Percentiles rank a stretch among this genome's conserved stretches.
Evolutionary conservation across 2,329 filamentous ascomycete species (phyloP).

Genomic region (Fusarium abutilonis): DNA sequence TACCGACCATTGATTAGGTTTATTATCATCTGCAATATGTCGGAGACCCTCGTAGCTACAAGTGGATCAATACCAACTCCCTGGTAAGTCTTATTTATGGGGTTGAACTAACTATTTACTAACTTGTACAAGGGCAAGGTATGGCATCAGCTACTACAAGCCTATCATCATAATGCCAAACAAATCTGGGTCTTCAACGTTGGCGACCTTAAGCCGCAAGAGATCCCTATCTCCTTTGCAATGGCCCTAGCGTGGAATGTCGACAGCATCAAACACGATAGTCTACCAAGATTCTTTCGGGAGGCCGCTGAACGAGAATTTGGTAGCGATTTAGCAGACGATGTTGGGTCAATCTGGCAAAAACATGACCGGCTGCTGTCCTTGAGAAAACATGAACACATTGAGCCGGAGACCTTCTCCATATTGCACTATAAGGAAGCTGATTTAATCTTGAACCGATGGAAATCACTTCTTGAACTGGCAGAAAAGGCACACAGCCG

Average conservation of each 20-base stretch:
- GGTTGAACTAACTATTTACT: not conserved
- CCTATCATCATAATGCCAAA: constrained; percentile 58
- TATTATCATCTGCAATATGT: constrained; percentile 71
- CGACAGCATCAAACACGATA: constrained; percentile 52
- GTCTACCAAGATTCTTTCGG: constrained; percentile 56
- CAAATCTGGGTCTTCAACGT: constrained; percentile 72
- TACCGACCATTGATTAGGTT: constrained; percentile 42
- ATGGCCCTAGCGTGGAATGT: constrained; percentile 68
- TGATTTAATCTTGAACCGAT: constrained; percentile 59
- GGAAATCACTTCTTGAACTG: constrained; percentile 55
- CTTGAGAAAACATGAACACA: constrained; percentile 66
- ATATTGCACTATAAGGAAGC: constrained; percentile 68
- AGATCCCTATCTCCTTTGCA: constrained; percentile 64
- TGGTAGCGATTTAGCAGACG: constrained; percentile 52
- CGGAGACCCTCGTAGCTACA: constrained; percentile 67
- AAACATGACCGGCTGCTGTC: constrained; percentile 58
- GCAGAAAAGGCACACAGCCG: constrained; percentile 56
- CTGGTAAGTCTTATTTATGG: constrained; percentile 49
- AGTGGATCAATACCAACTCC: constrained; percentile 71
- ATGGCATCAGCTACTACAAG: constrained; percentile 64
- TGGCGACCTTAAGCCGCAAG: constrained; percentile 68
- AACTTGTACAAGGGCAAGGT: constrained; percentile 43
- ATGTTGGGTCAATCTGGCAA: constrained; percentile 59
- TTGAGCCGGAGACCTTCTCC: constrained; percentile 65
- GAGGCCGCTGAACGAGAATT: constrained; percentile 62